phyloP scores from a whole-genome alignment of 108 stramenopile genomes.

The Skeletonema potamos region DNA sequence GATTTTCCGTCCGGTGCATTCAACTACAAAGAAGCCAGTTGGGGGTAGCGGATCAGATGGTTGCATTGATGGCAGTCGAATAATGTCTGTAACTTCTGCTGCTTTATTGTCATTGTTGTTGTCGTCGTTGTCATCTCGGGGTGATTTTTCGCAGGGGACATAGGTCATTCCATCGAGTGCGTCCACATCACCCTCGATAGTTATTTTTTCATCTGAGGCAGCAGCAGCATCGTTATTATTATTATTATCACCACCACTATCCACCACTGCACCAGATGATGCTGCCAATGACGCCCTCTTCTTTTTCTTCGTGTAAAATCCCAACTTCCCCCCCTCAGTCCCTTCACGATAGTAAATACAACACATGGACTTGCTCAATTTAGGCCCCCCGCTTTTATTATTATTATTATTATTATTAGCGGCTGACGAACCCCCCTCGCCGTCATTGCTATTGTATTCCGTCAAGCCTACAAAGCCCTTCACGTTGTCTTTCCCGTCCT shows the following conservation, averaged over 20 bases:
- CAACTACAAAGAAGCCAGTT: conserved; percentile 65
- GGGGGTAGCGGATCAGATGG: conserved; percentile 20
- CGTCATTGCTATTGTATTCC: conserved; percentile 6
- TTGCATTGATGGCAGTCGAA: conserved; percentile 15
- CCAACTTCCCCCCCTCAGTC: conserved; percentile 3
- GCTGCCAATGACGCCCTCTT: background rate
- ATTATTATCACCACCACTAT: background rate
- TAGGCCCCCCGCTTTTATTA: conserved; percentile 6
- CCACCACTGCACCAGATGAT: background rate
- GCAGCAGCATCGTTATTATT: background rate
- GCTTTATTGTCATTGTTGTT: no score
- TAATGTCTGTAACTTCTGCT: background rate
- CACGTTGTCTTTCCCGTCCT: conserved; percentile 45
- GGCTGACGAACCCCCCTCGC: conserved; percentile 41
- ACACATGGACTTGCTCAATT: conserved; percentile 11
- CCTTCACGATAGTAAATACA: conserved; percentile 11
- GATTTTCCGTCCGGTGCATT: conserved; percentile 65
- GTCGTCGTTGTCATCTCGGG: background rate
- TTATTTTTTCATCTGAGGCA: background rate
- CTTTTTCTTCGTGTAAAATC: conserved; percentile 10
- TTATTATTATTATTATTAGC: conserved; percentile 49
- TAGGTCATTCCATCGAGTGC: conserved; percentile 7
- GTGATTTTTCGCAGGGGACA: background rate
- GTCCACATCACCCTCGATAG: background rate
- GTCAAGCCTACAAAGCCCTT: conserved; percentile 65